Percentiles rank a stretch among this genome's conserved stretches.
Evolutionary conservation across 345 rosid genomes (phyloP).

Genomic region (Clausena lansium): DNA sequence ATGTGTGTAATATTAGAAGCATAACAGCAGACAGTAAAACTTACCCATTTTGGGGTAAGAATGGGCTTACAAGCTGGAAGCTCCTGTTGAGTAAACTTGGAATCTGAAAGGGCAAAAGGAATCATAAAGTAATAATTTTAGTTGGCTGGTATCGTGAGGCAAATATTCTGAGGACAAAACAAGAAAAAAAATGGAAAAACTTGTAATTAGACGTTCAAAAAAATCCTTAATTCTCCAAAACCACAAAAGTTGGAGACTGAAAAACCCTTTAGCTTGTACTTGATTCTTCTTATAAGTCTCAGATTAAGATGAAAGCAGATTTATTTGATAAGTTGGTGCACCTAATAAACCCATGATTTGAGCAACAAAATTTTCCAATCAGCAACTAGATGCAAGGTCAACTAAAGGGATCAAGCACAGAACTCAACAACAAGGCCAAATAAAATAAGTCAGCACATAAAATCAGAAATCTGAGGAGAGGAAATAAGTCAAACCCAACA

Average conservation of each 20-base stretch:
- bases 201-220: neutral
- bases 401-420: neutral
- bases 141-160: neutral
- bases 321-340: neutral
- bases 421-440: neutral
- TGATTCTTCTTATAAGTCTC: neutral
- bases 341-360: neutral
- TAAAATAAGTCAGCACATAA: neutral
- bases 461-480: neutral
- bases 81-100: slow-evolving; percentile 93
- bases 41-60: slow-evolving; percentile 93
- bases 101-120: slow-evolving; percentile 56
- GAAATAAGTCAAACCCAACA: neutral
- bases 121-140: neutral
- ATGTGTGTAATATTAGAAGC: neutral
- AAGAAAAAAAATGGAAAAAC: neutral
- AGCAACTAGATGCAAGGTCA: neutral
- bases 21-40: neutral
- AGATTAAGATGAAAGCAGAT: neutral
- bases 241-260: too few species aligned
- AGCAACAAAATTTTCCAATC: neutral
- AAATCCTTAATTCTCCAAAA: neutral
- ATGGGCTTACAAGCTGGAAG: slow-evolving; percentile 99
- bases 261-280: neutral
- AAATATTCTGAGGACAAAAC: neutral